Conservation (phyloP, 345 rosid species). For the Geranium rotundifolium region DNA sequence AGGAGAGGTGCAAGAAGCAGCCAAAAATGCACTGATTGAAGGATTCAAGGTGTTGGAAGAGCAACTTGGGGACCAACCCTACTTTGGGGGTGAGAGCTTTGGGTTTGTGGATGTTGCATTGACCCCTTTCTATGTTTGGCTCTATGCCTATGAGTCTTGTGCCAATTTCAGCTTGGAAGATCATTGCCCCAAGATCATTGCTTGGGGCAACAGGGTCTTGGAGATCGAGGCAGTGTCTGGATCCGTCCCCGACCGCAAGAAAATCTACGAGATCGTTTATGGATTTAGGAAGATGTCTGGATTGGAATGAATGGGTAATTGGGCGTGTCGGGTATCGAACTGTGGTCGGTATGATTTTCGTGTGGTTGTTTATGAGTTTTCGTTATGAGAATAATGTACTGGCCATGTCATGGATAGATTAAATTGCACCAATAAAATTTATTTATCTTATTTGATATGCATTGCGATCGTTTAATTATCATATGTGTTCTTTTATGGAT, state of each 20-base stretch:
- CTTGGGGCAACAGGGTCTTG: constrained; percentile 13
- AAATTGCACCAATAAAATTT: too few species aligned
- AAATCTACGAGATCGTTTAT: constrained; percentile 6
- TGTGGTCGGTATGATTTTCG: too few species aligned
- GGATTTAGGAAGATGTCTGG: constrained; percentile 9
- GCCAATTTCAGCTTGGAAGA: constrained; percentile 15
- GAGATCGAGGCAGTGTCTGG: constrained; percentile 9
- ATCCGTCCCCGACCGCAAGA: constrained; percentile 5
- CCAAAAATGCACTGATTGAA: constrained; percentile 14
- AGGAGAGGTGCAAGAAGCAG: constrained; percentile 15
- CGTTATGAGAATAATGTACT: too few species aligned
- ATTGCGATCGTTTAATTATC: too few species aligned
- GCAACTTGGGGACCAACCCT: constrained; percentile 19
- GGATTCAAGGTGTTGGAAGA: constrained; percentile 13
- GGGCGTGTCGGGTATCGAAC: too few species aligned
- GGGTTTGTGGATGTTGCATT: constrained; percentile 16
- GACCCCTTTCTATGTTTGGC: constrained; percentile 15
- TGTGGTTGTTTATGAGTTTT: too few species aligned
- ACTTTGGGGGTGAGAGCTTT: too few species aligned
- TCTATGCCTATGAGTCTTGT: constrained; percentile 9
- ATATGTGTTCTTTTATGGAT: too few species aligned
- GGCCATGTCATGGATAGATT: too few species aligned
- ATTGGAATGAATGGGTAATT: background rate
- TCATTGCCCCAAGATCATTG: constrained; percentile 13
- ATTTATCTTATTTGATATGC: too few species aligned